Evolutionary conservation across 345 rosid species (phyloP).

Genomic region (Anacardium occidentale): DNA sequence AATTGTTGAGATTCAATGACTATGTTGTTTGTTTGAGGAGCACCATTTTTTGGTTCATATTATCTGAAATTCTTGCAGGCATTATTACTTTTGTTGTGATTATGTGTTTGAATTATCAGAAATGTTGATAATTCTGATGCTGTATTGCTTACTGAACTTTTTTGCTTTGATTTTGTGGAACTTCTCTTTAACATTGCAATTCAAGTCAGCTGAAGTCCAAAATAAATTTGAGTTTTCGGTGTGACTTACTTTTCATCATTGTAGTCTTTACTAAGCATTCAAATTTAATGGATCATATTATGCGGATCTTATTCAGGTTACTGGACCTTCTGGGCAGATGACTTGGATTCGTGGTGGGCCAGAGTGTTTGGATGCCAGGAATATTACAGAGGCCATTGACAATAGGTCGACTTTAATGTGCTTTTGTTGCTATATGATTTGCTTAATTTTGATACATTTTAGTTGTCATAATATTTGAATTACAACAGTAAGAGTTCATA

Average conservation of each 20-base stretch:
- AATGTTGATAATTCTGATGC: not conserved
- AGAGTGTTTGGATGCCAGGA: constrained; percentile 45
- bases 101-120: not conserved
- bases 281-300: not conserved
- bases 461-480: constrained; percentile 3
- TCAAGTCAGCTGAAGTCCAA: not conserved
- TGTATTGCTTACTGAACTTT: not conserved
- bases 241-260: not conserved
- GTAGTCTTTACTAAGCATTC: not conserved
- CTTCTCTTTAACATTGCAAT: not conserved
- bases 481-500: not conserved
- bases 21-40: not conserved
- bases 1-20: not conserved
- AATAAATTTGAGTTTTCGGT: not conserved
- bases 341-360: constrained; percentile 66
- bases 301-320: constrained; percentile 33
- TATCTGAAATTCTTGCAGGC: not conserved
- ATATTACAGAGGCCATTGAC: constrained; percentile 50
- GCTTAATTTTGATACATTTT: not conserved
- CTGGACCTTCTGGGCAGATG: constrained; percentile 67
- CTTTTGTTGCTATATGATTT: not conserved
- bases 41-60: not conserved
- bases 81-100: not conserved
- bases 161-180: not conserved
- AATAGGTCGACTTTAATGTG: constrained; percentile 39